phyloP scores from a whole-genome alignment of 306 rosid species.

The Abrus precatorius region DNA sequence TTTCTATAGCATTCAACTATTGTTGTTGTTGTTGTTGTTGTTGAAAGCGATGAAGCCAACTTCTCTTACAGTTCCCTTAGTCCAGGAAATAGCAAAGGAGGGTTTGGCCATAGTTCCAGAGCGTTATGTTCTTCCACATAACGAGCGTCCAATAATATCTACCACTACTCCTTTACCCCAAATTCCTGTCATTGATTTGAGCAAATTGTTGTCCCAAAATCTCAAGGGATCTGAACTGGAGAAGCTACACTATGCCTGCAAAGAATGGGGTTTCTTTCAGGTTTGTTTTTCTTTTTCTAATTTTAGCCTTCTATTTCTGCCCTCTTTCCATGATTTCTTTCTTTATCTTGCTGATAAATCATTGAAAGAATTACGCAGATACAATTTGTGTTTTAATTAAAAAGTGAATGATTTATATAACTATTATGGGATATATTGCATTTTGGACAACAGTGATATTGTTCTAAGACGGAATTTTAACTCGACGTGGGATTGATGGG shows the following conservation, averaged over 20 bases:
- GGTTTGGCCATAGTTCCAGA: background rate
- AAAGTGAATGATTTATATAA: too few species aligned
- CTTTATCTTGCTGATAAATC: too few species aligned
- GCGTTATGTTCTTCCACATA: slow-evolving; percentile 36
- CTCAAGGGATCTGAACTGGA: slow-evolving; percentile 40
- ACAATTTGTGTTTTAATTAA: too few species aligned
- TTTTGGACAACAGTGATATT: too few species aligned
- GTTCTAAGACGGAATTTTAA: too few species aligned
- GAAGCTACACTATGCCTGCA: slow-evolving; percentile 55
- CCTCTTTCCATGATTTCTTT: too few species aligned
- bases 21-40: too few species aligned
- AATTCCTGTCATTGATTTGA: slow-evolving; percentile 53
- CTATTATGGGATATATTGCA: too few species aligned
- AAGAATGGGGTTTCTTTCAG: slow-evolving; percentile 67
- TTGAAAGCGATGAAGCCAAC: background rate
- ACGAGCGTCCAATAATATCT: slow-evolving; percentile 44
- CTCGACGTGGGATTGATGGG: too few species aligned
- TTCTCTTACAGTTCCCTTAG: background rate
- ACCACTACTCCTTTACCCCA: slow-evolving; percentile 25
- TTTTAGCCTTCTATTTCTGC: too few species aligned
- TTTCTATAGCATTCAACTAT: too few species aligned
- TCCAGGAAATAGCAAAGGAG: slow-evolving; percentile 39
- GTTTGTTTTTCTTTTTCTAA: background rate
- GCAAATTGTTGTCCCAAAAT: slow-evolving; percentile 42
- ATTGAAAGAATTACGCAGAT: too few species aligned